Evolutionary conservation across 768 basidiomycete genomes (phyloP).

Genomic region (Serendipita sp.): DNA sequence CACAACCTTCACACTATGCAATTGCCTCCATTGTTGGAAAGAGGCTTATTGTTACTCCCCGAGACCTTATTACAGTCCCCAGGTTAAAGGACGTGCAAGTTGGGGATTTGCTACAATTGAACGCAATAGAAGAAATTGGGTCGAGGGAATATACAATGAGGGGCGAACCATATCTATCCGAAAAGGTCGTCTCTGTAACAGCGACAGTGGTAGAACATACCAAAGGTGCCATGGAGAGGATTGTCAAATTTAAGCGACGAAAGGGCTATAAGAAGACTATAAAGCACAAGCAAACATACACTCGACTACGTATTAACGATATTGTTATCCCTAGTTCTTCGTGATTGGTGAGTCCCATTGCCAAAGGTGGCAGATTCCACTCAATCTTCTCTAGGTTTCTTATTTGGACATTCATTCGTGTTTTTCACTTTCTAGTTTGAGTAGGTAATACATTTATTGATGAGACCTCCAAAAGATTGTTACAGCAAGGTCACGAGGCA

Average conservation of each 20-base stretch:
- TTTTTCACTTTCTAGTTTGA: not conserved
- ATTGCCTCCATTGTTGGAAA: constrained; percentile 74
- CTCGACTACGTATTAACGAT: constrained; percentile 79
- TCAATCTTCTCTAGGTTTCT: not conserved
- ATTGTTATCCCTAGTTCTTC: constrained; percentile 33
- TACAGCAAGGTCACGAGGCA: not conserved
- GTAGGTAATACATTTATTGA: not conserved
- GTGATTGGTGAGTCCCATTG: not conserved
- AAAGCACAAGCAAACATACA: constrained; percentile 85
- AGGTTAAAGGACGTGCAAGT: constrained; percentile 71
- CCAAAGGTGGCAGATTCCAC: not conserved
- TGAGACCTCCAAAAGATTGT: not conserved
- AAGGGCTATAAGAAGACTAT: constrained; percentile 95
- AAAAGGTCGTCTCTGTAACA: constrained; percentile 50
- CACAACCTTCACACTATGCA: constrained; percentile 85
- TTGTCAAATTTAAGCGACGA: constrained; percentile 94
- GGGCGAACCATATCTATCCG: constrained; percentile 53
- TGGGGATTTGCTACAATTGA: constrained; percentile 68
- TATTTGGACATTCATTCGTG: no score
- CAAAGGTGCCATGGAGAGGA: constrained; percentile 79
- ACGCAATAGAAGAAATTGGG: constrained; percentile 84
- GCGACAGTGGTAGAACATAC: constrained; percentile 97
- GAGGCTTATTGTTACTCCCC: constrained; percentile 78
- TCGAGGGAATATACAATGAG: constrained; percentile 89
- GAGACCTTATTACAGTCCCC: constrained; percentile 87